These are phyloP conservation scores for Eucalyptus marginata DNA, from an alignment of 345 rosid genomes.

Conservation along the genomic window DNA sequence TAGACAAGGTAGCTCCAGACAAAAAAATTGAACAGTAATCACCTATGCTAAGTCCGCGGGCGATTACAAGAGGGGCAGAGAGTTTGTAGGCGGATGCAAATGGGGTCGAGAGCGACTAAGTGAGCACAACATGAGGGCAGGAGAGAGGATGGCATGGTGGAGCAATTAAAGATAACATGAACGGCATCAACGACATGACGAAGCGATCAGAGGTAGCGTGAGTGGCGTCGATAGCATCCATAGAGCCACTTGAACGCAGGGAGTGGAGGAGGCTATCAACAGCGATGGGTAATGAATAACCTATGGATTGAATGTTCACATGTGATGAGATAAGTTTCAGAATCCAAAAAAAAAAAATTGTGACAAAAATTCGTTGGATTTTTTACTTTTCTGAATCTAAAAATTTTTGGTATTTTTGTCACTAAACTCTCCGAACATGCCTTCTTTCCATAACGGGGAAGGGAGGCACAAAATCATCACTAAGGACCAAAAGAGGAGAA, in stretches of 20 bases:
- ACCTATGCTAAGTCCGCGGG: not conserved
- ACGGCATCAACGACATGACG: fast-evolving
- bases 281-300: fast-evolving
- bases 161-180: not conserved
- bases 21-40: not conserved
- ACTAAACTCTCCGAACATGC: not conserved
- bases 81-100: not conserved
- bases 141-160: too few species aligned
- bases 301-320: not conserved
- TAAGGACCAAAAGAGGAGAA: not conserved
- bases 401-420: fast-evolving
- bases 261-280: not conserved
- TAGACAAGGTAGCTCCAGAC: not conserved
- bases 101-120: not conserved
- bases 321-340: too few species aligned
- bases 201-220: fast-evolving
- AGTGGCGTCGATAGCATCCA: fast-evolving
- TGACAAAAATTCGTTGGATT: too few species aligned
- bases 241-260: fast-evolving
- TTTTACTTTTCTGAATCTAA: too few species aligned
- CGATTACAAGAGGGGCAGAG: not conserved
- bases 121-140: too few species aligned
- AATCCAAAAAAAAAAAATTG: fast-evolving
- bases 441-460: not conserved
- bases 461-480: not conserved